Evolutionary conservation across 768 basidiomycete genomes (phyloP).

Genomic region (Boletus rufocinnamomeus): DNA sequence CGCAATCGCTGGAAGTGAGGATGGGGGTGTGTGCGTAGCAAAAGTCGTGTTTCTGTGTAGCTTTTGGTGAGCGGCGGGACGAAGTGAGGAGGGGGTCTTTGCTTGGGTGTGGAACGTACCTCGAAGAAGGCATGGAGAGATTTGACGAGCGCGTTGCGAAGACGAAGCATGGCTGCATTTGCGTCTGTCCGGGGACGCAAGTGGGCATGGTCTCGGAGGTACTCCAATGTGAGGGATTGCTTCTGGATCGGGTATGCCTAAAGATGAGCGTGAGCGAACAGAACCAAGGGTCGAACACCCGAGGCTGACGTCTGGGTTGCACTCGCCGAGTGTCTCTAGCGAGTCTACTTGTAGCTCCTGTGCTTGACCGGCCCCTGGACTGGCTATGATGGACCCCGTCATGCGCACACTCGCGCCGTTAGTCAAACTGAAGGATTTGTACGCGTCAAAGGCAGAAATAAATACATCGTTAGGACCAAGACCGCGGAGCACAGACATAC

Average conservation of each 20-base stretch:
- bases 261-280: slow-evolving; percentile 8
- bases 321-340: slow-evolving; percentile 54
- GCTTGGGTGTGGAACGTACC: slow-evolving; percentile 43
- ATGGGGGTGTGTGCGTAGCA: slow-evolving; percentile 81
- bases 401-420: slow-evolving; percentile 60
- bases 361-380: slow-evolving; percentile 52
- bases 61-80: slow-evolving; percentile 19
- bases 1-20: slow-evolving; percentile 89
- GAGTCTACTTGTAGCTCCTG: slow-evolving; percentile 53
- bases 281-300: neutral
- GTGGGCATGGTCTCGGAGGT: slow-evolving; percentile 84
- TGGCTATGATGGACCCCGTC: slow-evolving; percentile 46
- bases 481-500: slow-evolving; percentile 10
- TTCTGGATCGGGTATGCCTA: slow-evolving; percentile 93
- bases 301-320: slow-evolving; percentile 53
- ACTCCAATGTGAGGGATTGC: slow-evolving; percentile 73
- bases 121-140: slow-evolving; percentile 70
- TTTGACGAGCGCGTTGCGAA: slow-evolving; percentile 60
- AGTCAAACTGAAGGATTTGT: slow-evolving; percentile 40
- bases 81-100: neutral
- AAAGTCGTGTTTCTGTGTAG: slow-evolving; percentile 71
- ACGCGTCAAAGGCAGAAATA: slow-evolving; percentile 5
- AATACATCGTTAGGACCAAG: neutral
- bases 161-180: slow-evolving; percentile 72
- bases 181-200: slow-evolving; percentile 79